A percentile compares a stretch with the other conserved stretches of the same genome.
Evolutionary conservation across 108 stramenopile genomes (phyloP).

Genomic region (Skeletonema potamos): DNA sequence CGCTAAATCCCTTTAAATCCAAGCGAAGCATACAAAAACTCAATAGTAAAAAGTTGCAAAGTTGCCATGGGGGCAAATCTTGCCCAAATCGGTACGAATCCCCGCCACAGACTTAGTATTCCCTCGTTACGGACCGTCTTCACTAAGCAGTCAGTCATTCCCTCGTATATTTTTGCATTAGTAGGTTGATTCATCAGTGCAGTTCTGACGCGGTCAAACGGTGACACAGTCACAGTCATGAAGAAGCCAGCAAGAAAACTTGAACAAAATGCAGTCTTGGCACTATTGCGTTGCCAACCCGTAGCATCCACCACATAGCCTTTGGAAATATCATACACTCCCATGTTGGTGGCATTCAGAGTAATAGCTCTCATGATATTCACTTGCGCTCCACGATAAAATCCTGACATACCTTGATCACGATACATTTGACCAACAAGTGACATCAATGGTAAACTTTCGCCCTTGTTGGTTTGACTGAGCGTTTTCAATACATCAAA

Average conservation of each 20-base stretch:
- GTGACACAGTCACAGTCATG: slow-evolving; percentile 92
- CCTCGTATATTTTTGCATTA: slow-evolving; percentile 85
- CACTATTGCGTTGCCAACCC: slow-evolving; percentile 56
- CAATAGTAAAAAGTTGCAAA: slow-evolving; percentile 89
- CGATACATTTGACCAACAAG: slow-evolving; percentile 68
- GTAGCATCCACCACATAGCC: slow-evolving; percentile 70
- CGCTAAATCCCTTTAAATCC: not conserved
- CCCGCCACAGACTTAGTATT: slow-evolving; percentile 82
- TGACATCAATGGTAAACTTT: slow-evolving; percentile 51
- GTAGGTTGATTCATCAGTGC: slow-evolving; percentile 93
- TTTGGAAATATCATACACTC: slow-evolving; percentile 88
- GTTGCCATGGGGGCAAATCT: slow-evolving; percentile 92
- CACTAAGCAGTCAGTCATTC: slow-evolving; percentile 81
- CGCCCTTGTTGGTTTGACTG: slow-evolving; percentile 84
- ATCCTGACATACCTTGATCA: slow-evolving; percentile 83
- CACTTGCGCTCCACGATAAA: slow-evolving; percentile 93
- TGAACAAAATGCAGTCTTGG: slow-evolving; percentile 68
- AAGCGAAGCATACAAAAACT: slow-evolving; percentile 21
- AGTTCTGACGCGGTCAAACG: slow-evolving; percentile 91
- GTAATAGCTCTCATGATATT: slow-evolving; percentile 93
- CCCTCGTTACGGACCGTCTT: slow-evolving; percentile 90
- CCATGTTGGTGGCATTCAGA: slow-evolving; percentile 94
- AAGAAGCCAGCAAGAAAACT: slow-evolving; percentile 91
- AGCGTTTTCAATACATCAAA: slow-evolving; percentile 92
- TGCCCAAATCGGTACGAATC: slow-evolving; percentile 94